Conservation (phyloP, 164 flowering plant genomes). For the Vitis riparia region DNA sequence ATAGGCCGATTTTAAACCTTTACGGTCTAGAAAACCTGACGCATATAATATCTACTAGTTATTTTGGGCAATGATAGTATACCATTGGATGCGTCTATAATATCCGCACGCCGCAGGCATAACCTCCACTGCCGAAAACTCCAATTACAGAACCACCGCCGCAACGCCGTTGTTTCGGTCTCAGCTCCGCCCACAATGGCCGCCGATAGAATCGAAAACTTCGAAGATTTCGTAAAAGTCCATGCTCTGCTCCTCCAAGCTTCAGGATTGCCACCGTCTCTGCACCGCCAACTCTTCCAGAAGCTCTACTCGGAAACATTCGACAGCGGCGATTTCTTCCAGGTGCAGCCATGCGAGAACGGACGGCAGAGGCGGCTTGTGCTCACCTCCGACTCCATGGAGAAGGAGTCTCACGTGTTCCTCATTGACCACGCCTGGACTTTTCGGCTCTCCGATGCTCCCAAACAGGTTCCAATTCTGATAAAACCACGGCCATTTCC, state of each 20-base stretch:
- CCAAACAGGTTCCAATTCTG: conserved; percentile 57
- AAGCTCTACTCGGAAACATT: conserved; percentile 78
- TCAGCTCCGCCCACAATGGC: conserved; percentile 3
- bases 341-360: conserved; percentile 68
- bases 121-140: no score
- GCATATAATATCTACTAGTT: no score
- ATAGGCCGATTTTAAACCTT: no score
- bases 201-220: conserved; percentile 28
- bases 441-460: conserved; percentile 86
- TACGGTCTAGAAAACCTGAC: no score
- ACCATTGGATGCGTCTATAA: no score
- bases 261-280: conserved; percentile 70
- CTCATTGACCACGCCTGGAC: conserved; percentile 97
- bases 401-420: conserved; percentile 65
- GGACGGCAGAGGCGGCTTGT: conserved; percentile 73
- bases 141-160: no score
- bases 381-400: conserved; percentile 52
- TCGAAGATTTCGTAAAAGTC: conserved; percentile 70
- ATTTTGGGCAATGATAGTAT: no score
- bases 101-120: no score
- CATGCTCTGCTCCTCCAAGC: conserved; percentile 76
- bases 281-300: conserved; percentile 59
- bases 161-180: no score
- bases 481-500: neutral
- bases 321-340: conserved; percentile 81